These are phyloP conservation scores for Aspergillus hortae DNA, from an alignment of 2,329 filamentous ascomycete genomes.

Conservation along the genomic window DNA sequence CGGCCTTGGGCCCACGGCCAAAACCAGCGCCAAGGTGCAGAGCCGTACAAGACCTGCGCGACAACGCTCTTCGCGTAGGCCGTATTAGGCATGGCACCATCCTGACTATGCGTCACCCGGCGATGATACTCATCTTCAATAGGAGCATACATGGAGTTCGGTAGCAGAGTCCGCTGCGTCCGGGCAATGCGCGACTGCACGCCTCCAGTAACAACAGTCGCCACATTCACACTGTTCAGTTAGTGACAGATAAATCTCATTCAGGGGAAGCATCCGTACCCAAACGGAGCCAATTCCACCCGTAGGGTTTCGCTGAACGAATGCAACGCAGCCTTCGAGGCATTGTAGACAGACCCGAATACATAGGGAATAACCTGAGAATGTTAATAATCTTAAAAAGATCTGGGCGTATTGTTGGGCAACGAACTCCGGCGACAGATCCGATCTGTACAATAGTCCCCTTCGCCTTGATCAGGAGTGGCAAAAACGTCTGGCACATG, in stretches of 20 bases:
- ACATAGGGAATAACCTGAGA: slow-evolving; percentile 42
- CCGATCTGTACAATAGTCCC: slow-evolving; percentile 47
- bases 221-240: slow-evolving; percentile 46
- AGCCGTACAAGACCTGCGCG: slow-evolving; percentile 47
- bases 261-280: slow-evolving; percentile 23
- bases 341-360: slow-evolving; percentile 52
- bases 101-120: slow-evolving; percentile 53
- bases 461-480: slow-evolving; percentile 47
- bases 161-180: slow-evolving; percentile 45
- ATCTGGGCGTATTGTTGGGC: neutral
- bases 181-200: slow-evolving; percentile 58
- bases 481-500: slow-evolving; percentile 56
- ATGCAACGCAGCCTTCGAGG: slow-evolving; percentile 58
- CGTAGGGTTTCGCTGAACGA: slow-evolving; percentile 56
- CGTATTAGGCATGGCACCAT: slow-evolving; percentile 50
- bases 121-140: slow-evolving; percentile 50
- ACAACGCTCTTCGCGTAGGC: slow-evolving; percentile 56
- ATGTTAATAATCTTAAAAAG: neutral
- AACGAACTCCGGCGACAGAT: slow-evolving; percentile 37
- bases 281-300: slow-evolving; percentile 53
- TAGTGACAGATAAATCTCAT: neutral
- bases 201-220: slow-evolving; percentile 57
- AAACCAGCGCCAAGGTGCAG: slow-evolving; percentile 46
- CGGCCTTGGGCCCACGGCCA: slow-evolving; percentile 45
- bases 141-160: slow-evolving; percentile 51